These are phyloP conservation scores for Annulohypoxylon truncatum DNA, from an alignment of 2,329 filamentous ascomycete species.

Conservation along the genomic window DNA sequence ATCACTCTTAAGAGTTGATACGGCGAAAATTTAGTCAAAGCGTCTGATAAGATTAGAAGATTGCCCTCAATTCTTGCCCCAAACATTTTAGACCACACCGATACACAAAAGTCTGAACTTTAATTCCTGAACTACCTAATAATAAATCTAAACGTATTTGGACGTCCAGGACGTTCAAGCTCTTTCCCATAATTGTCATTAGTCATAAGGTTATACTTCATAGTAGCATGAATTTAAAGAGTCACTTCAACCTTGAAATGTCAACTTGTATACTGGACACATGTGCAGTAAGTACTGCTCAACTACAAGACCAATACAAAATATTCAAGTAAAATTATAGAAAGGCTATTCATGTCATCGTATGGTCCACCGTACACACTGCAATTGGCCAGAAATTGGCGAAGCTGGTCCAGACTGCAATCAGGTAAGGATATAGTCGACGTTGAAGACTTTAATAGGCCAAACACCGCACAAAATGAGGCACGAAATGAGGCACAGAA, in stretches of 20 bases:
- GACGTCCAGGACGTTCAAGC: neutral
- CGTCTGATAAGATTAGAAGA: constrained; percentile 42
- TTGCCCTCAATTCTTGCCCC: constrained; percentile 50
- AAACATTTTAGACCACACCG: constrained; percentile 42
- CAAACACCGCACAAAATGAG: too few relatives aligned
- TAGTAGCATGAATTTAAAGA: too few relatives aligned
- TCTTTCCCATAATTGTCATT: neutral
- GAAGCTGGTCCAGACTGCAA: too few relatives aligned
- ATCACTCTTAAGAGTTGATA: constrained; percentile 30
- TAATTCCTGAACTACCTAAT: constrained; percentile 15
- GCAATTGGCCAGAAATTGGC: neutral
- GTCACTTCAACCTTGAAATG: too few relatives aligned
- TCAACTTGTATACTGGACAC: too few relatives aligned
- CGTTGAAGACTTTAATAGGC: neutral
- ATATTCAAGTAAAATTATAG: too few relatives aligned
- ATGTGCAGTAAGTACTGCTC: too few relatives aligned
- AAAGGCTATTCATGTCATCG: neutral
- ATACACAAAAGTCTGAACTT: constrained; percentile 44
- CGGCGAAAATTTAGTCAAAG: constrained; percentile 46
- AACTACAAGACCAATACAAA: too few relatives aligned
- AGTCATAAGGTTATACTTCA: too few relatives aligned
- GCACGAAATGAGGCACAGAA: neutral
- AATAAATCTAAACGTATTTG: neutral
- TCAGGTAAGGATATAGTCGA: neutral
- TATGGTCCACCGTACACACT: neutral